Base-by-base conservation (phyloP, 2,329 filamentous ascomycete species). In the Aspergillus pseudoterreus region DNA sequence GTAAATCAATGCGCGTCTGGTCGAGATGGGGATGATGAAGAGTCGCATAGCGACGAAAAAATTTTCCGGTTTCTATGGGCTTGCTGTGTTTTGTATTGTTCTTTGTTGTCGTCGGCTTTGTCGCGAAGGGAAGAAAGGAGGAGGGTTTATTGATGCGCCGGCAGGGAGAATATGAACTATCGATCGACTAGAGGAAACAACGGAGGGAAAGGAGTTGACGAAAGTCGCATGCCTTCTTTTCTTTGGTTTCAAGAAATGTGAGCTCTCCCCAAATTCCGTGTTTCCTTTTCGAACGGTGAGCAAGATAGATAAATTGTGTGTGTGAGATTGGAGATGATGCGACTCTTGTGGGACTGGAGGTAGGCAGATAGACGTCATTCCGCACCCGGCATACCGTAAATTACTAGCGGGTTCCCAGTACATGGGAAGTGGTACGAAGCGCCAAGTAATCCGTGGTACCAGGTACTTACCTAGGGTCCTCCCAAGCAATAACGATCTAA, bases 21-120 rank as follows among this genome's bases (percentile, higher is more conserved):
- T 95, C 53, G 92, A 95, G 63, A 99, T 87, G 56, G 94, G 94
- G 51, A 99, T 82, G 58, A 99, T 85, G 75, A 91, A 96, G 72
- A 99, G 82, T 70, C 91, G 89, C 94, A 99, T 97, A 55, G 68
- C 73, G 64, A 57, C 56, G 55, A 45, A 44, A 44, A 33, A 47
- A 46, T 22, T 35, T 35, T 24, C 14, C 17, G 15, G 12, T 30
- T 47, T 43, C 30, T 39, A 38, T 38, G 15, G 24, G 3, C 6
- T 41, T 43, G 14, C 27, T 36, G 24, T 12, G 15, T 19, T 38
- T 35, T 50, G 15, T 39, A 33, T 11, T 15, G 24, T 42, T 47
- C 8, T 21, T 35, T 30, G 5, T 50, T 48, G 30, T 38, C n/a
- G 11, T 47, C 24, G 32, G 24, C 15, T 39, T 48, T 45, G 17